These are phyloP conservation scores for Spathaspora passalidarum DNA, from an alignment of 805 yeast species.

Conservation along the genomic window DNA sequence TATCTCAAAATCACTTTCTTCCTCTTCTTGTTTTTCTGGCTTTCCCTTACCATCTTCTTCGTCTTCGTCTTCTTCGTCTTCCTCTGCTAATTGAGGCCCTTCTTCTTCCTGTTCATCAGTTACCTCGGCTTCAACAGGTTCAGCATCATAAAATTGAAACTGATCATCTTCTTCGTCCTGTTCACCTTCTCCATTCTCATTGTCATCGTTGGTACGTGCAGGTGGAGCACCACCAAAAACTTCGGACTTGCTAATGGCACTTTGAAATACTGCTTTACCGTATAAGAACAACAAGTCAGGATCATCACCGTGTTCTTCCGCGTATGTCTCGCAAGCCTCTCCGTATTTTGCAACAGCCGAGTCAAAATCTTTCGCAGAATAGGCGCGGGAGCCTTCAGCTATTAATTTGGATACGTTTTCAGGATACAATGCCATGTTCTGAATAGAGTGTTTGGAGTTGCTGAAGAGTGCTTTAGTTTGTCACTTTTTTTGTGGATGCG, in stretches of 20 bases:
- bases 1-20: slow-evolving; percentile 67
- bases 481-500: too few species aligned
- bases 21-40: slow-evolving; percentile 16
- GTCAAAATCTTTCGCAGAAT: slow-evolving; percentile 64
- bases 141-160: slow-evolving; percentile 27
- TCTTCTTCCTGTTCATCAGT: slow-evolving; percentile 15
- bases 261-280: slow-evolving; percentile 76
- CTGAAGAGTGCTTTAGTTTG: too few species aligned
- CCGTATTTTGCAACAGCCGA: slow-evolving; percentile 69
- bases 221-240: slow-evolving; percentile 58
- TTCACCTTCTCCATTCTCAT: slow-evolving; percentile 19
- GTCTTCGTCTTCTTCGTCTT: slow-evolving; percentile 47
- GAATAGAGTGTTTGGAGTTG: too few species aligned
- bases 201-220: slow-evolving; percentile 20
- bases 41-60: slow-evolving; percentile 14
- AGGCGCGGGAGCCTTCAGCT: slow-evolving; percentile 60
- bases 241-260: slow-evolving; percentile 71
- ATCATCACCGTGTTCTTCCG: slow-evolving; percentile 53
- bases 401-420: slow-evolving; percentile 47
- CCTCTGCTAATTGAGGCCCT: slow-evolving; percentile 36
- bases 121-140: slow-evolving; percentile 17
- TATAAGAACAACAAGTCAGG: slow-evolving; percentile 72
- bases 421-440: slow-evolving; percentile 21
- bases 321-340: slow-evolving; percentile 62
- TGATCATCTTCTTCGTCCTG: slow-evolving; percentile 22